Evolutionary conservation across 768 basidiomycete species (phyloP).

Genomic region (Filobasidium wieringae): DNA sequence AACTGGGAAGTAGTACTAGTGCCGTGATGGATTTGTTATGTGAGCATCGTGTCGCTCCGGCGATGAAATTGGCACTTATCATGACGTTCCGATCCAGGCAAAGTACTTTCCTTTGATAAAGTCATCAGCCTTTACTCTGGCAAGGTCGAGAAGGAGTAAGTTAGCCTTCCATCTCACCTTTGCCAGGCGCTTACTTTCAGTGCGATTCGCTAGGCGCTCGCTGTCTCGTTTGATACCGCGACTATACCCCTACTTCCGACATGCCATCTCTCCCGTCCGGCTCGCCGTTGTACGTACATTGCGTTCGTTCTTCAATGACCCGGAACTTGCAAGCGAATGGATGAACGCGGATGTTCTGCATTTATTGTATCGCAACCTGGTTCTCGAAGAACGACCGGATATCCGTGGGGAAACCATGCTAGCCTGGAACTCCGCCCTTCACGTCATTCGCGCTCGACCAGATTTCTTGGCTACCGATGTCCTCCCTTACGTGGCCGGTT

Average conservation of each 20-base stretch:
- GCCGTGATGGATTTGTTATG: slow-evolving; percentile 96
- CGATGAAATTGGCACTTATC: background rate
- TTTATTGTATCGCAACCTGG: slow-evolving; percentile 82
- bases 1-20: slow-evolving; percentile 88
- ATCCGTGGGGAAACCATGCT: slow-evolving; percentile 60
- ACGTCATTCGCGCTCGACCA: slow-evolving; percentile 41
- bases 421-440: slow-evolving; percentile 63
- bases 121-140: slow-evolving; percentile 60
- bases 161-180: slow-evolving; percentile 18
- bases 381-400: slow-evolving; percentile 79
- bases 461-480: slow-evolving; percentile 16
- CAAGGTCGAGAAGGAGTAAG: slow-evolving; percentile 44
- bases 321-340: slow-evolving; percentile 68
- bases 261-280: slow-evolving; percentile 86
- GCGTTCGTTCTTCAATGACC: slow-evolving; percentile 68
- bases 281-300: slow-evolving; percentile 83
- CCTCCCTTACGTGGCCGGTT: slow-evolving; percentile 42
- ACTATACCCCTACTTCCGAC: slow-evolving; percentile 91
- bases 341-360: slow-evolving; percentile 62
- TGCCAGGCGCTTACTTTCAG: background rate
- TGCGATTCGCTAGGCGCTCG: slow-evolving; percentile 50
- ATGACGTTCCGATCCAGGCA: slow-evolving; percentile 46
- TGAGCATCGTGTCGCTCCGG: slow-evolving; percentile 32
- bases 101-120: slow-evolving; percentile 63
- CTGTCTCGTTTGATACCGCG: slow-evolving; percentile 72